Base-by-base conservation (phyloP, 768 basidiomycete genomes). In the Chalciporus piperatus region DNA sequence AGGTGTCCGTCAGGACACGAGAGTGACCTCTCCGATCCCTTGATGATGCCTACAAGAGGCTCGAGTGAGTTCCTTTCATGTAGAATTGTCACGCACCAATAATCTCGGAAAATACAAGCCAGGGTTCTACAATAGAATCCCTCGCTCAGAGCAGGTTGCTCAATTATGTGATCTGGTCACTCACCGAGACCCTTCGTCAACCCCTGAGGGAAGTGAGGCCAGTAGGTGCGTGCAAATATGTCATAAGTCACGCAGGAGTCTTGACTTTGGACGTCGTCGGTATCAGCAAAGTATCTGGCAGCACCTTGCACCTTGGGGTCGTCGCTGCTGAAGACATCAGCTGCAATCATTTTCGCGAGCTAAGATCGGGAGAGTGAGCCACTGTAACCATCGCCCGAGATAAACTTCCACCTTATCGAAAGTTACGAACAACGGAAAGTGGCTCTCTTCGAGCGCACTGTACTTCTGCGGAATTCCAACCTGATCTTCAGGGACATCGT, bases 401-500 rank as follows among this genome's bases (percentile, higher is more conserved):
- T 1, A 2, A 13, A 38, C 20, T 56, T 75, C 41, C 54, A 84
- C 87, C 46, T 74, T 71, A 58, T 87, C 80, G 48, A 82, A 84
- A 0, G 87, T 85, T 1, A 86, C 59, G 55, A 89, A 89, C 38
- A 89, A 64, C 0, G 87, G 87, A 48, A 89, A 89, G 59, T 89
- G 77, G 0, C 72, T 58, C 32, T 85, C 83, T 35, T 72, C 62
- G 14, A 89, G 69, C 10, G 76, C 72, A 45, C 83, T 84, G 53
- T 77, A 89, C 32, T 60, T 72, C 23, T 56, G 47, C 1, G 86
- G 86, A 12, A 69, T 55, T 38, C 53, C 50, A 7, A 27, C 42
- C 20, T 25, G 54, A 6, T 70, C 47, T 66, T 62, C 2, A 52
- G 62, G 41, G 75, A 68, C 28, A 81, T 80, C 57, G 0, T 61